These are phyloP conservation scores for Aegilops longissima DNA, from an alignment of 176 grass and related monocot species.

Conservation along the genomic window DNA sequence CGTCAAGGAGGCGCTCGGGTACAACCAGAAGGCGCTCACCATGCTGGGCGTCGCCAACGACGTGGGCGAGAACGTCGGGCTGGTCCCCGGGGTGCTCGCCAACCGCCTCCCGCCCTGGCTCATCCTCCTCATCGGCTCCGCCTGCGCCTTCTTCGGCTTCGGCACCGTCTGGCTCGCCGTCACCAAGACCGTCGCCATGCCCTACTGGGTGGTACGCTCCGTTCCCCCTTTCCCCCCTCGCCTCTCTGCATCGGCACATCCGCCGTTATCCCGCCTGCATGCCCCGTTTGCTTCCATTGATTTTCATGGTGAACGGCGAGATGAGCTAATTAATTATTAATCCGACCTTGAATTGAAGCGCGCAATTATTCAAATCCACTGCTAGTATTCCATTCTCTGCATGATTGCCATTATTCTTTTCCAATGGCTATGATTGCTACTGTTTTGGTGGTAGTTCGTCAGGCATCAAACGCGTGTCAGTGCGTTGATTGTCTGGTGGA, in stretches of 20 bases:
- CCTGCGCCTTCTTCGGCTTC: conserved; percentile 80
- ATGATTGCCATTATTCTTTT: neutral
- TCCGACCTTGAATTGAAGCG: neutral
- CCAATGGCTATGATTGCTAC: neutral
- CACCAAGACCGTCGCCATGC: conserved; percentile 65
- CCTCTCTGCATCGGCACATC: neutral
- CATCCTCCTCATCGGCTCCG: conserved; percentile 72
- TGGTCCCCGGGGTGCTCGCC: conserved; percentile 68
- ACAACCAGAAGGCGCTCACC: conserved; percentile 71
- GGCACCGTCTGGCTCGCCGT: conserved; percentile 82
- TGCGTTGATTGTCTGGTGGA: neutral
- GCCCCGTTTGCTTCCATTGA: neutral
- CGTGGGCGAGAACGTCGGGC: conserved; percentile 83
- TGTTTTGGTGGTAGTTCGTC: neutral
- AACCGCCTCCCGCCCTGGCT: conserved; percentile 73
- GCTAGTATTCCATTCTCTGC: neutral
- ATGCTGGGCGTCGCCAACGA: conserved; percentile 95
- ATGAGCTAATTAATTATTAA: neutral
- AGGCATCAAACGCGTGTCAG: neutral
- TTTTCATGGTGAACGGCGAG: neutral
- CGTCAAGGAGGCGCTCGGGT: conserved; percentile 61
- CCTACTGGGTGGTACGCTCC: conserved; percentile 66
- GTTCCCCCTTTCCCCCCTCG: neutral
- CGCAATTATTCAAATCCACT: neutral
- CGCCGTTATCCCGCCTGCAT: neutral